Base-by-base conservation (phyloP, 371 early-diverging fungal species). In the Lichtheimia ornata region DNA sequence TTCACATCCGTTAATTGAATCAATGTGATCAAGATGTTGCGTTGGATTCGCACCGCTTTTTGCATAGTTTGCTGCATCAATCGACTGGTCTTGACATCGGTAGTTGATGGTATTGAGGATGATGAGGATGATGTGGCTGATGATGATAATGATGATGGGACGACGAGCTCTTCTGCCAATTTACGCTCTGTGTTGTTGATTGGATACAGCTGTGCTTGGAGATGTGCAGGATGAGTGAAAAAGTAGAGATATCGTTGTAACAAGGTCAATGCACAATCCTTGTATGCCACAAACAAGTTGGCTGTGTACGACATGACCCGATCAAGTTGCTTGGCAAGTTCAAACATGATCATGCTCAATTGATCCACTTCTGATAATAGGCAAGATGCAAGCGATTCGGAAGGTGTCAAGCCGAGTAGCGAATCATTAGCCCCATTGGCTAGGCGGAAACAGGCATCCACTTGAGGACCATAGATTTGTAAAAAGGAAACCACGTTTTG, bases 131-230 rank as follows among this genome's bases (percentile, higher is more conserved):
- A 17, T 9, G 42, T 6, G 41, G 22, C 22, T 11, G 27, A 14
- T 51, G 56, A 50, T 11, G 2, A 42, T 56, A 12, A 43, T 47
- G 13, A 41, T 18, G 45, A 45, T 6, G 57, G 45, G n/a, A 63
- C 44, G 47, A 65, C 56, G 9, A 35, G 11, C 3, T 64, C 51
- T 17, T 73, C 67, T 25, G 65, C 67, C n/a, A 71, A 61, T 35
- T 58, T 58, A 13, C 65, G 61, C 54, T 80, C 81, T 15, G 49
- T 51, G 20, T 71, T 61, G 54, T 73, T 67, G 2, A 73, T 62
- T 0, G 77, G 81, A 44, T 70, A 75, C 9, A 80, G 62, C 55
- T 72, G 77, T 4, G 75, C 73, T 58, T 75, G 77, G 63, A 80
- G 65, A 45, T 77, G 76, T 6, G 70, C 57, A 12, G 81, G 81